Evolutionary conservation across 1,284 basidiomycete genomes (phyloP), one percentile per base, ranked within the genome.

Genomic region (Cutaneotrichosporon sp.): DNA sequence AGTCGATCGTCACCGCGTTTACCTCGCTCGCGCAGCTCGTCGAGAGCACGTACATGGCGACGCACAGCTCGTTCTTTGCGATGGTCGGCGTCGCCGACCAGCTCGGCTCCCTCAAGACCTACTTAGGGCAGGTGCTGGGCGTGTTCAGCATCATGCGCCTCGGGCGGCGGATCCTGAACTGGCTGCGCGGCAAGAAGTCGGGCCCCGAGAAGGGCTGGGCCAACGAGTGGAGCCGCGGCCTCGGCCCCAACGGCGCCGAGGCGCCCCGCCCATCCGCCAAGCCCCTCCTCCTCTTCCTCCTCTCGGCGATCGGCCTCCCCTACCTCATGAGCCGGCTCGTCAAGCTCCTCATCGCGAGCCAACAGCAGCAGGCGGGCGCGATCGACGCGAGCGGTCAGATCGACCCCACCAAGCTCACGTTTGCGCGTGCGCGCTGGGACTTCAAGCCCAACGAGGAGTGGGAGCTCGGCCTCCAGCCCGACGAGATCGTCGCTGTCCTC

Each of bases 21-120:
- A 87, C 89, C 0, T 95, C 95, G 14, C 89, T 99, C 64, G 91
- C 97, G 0, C 97, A 99, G 79, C 95, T 99, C 87, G 87, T 99
- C 70, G 95, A 99, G 79, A 90, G 87, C 46, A 99, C 97, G 4
- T 99, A 97, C 80, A 93, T 98, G 90, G 97, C 97, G 4, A 99
- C 97, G 0, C 97, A 99, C 80, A 94, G 91, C 4, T 90, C 88
- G 47, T 99, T 99, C 82, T 99, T 98, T 78, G 95, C 95, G 63
- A 97, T 99, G 91, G 93, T 98, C 59, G 93, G 94, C 64, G 95
- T 99, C 29, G 86, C 95, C 43, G 95, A 99, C 74, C 97, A 99
- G 77, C 90, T 99, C 72, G 88, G 89, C 9, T 89, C 91, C 69
- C 85, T 98, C 49, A 87, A 94, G 56, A 91, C 94, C 69, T 95